phyloP scores from a whole-genome alignment of 1,284 basidiomycete species.

The Xerocomus cyaneibrunnescens region DNA sequence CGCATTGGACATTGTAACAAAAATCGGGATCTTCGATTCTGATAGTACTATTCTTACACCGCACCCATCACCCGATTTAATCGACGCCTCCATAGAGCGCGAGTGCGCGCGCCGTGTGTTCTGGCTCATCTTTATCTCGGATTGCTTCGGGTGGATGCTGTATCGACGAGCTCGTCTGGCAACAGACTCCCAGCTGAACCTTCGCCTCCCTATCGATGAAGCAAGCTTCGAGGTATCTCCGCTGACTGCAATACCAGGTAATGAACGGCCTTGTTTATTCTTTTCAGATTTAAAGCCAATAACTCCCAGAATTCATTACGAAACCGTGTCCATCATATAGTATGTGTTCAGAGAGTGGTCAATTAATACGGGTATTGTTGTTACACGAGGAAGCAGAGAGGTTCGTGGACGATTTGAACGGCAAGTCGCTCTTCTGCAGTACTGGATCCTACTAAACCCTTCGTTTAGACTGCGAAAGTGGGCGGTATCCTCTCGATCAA shows the following conservation, averaged over 20 bases:
- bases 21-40: conserved; percentile 58
- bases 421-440: conserved; percentile 15
- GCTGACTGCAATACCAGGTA: conserved; percentile 62
- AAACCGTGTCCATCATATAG: conserved; percentile 47
- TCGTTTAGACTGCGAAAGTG: conserved; percentile 24
- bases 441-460: conserved; percentile 3
- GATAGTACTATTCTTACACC: conserved; percentile 53
- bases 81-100: conserved; percentile 60
- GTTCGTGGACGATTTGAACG: conserved; percentile 40
- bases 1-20: conserved; percentile 63
- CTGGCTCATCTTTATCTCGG: conserved; percentile 68
- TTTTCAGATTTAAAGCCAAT: conserved; percentile 9
- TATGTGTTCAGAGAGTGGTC: conserved; percentile 62
- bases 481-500: conserved; percentile 20
- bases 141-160: conserved; percentile 50
- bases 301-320: conserved; percentile 59
- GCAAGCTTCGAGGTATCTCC: conserved; percentile 70
- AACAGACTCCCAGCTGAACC: conserved; percentile 53
- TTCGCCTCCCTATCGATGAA: conserved; percentile 73
- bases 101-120: conserved; percentile 74
- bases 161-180: conserved; percentile 50
- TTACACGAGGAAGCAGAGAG: conserved; percentile 59
- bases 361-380: conserved; percentile 64
- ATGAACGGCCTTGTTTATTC: conserved; percentile 28
- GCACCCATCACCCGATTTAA: conserved; percentile 51